Evolutionary conservation across 768 basidiomycete genomes (phyloP).

Genomic region (Phylloporus rhodoxanthus): DNA sequence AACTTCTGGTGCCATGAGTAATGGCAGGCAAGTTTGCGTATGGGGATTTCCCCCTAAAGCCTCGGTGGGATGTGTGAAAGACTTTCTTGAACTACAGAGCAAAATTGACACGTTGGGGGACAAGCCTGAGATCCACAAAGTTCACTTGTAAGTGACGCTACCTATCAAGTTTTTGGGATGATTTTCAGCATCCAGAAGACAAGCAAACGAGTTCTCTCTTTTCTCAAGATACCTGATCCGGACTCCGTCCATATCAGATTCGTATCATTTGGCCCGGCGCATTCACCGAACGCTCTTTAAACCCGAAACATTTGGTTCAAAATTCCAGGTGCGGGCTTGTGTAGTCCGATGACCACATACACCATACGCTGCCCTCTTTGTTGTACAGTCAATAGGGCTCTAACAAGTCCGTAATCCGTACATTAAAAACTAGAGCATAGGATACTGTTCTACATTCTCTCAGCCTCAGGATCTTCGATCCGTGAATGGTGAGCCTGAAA

Average conservation of each 20-base stretch:
- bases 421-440: constrained; percentile 22
- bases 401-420: constrained; percentile 13
- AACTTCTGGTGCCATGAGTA: constrained; percentile 50
- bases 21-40: constrained; percentile 51
- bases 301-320: constrained; percentile 31
- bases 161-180: not conserved
- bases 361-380: not conserved
- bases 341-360: constrained; percentile 41
- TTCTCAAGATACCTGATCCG: constrained; percentile 53
- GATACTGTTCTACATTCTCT: constrained; percentile 53
- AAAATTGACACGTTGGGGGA: constrained; percentile 38
- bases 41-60: constrained; percentile 56
- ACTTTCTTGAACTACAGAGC: constrained; percentile 40
- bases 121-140: constrained; percentile 43
- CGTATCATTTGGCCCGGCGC: constrained; percentile 58
- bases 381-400: constrained; percentile 12
- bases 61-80: constrained; percentile 30
- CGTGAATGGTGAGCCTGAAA: constrained; percentile 53
- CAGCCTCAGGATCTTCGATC: constrained; percentile 58
- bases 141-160: constrained; percentile 41
- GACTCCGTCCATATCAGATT: constrained; percentile 54
- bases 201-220: constrained; percentile 36
- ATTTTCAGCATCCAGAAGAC: constrained; percentile 24
- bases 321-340: constrained; percentile 42
- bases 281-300: constrained; percentile 53